These are phyloP conservation scores for Schizochytrium sp. DNA, from an alignment of 108 stramenopile species.

Conservation along the genomic window DNA sequence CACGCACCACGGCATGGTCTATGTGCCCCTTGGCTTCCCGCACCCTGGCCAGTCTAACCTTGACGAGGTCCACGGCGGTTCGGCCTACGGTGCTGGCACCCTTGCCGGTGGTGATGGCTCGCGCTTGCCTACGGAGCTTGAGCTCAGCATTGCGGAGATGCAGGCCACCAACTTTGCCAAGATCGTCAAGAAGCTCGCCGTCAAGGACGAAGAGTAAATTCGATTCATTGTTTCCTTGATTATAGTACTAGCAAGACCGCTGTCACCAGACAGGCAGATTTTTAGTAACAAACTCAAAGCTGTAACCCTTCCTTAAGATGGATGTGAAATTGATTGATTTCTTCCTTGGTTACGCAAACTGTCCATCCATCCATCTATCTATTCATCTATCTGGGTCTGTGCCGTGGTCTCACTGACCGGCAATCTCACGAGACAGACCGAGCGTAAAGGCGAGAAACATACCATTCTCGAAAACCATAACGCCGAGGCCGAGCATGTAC, in stretches of 20 bases:
- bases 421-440: not conserved
- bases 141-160: slow-evolving; percentile 40
- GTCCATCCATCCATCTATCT: not conserved
- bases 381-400: not conserved
- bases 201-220: not conserved
- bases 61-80: slow-evolving; percentile 52
- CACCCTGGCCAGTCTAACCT: slow-evolving; percentile 44
- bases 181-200: slow-evolving; percentile 52
- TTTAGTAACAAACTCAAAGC: too few species aligned
- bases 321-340: too few species aligned
- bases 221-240: not conserved
- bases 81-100: slow-evolving; percentile 59
- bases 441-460: not conserved
- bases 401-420: not conserved
- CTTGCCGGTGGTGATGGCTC: slow-evolving; percentile 58
- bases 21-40: slow-evolving; percentile 59
- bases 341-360: not conserved
- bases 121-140: slow-evolving; percentile 54
- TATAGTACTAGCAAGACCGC: not conserved
- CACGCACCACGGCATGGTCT: slow-evolving; percentile 68
- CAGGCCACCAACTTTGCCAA: slow-evolving; percentile 57
- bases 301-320: too few species aligned
- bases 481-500: not conserved
- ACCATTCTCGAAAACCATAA: not conserved
- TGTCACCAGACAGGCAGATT: not conserved